Percentiles rank a stretch among this genome's conserved stretches.
Conservation (phyloP, 768 basidiomycete genomes). For the Boletus pseudo-olivaceus region DNA sequence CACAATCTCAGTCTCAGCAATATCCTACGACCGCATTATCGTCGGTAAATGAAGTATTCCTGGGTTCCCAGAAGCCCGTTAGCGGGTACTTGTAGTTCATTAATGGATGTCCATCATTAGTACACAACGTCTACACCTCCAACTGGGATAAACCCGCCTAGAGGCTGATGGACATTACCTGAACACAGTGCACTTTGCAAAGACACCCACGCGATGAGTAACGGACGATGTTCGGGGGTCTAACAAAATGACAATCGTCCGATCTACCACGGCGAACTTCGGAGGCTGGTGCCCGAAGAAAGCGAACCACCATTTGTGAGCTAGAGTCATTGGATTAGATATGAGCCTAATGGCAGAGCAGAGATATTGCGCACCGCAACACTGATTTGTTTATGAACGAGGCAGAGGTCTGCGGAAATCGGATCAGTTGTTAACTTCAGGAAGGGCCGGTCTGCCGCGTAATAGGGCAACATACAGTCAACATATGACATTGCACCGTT, state of each 20-base stretch:
- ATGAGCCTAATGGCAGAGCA: not conserved
- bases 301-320: constrained; percentile 32
- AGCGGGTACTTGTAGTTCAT: not conserved
- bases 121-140: not conserved
- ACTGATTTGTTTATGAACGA: constrained; percentile 33
- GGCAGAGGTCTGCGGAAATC: constrained; percentile 26
- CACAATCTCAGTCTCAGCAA: not conserved
- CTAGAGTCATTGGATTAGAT: constrained; percentile 13
- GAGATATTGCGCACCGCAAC: constrained; percentile 21
- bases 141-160: not conserved
- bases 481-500: constrained; percentile 91
- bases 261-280: constrained; percentile 33
- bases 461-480: constrained; percentile 60
- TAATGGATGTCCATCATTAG: not conserved
- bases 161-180: not conserved
- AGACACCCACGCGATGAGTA: not conserved
- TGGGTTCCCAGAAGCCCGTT: constrained; percentile 2
- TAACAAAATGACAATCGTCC: not conserved
- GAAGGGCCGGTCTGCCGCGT: not conserved
- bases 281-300: constrained; percentile 22
- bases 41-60: constrained; percentile 1
- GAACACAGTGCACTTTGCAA: not conserved
- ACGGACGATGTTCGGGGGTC: not conserved
- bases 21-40: not conserved
- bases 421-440: not conserved